A percentile compares a stretch with the other conserved stretches of the same genome.
phyloP scores from a whole-genome alignment of 306 rosid species.

The Rosa multiflora region DNA sequence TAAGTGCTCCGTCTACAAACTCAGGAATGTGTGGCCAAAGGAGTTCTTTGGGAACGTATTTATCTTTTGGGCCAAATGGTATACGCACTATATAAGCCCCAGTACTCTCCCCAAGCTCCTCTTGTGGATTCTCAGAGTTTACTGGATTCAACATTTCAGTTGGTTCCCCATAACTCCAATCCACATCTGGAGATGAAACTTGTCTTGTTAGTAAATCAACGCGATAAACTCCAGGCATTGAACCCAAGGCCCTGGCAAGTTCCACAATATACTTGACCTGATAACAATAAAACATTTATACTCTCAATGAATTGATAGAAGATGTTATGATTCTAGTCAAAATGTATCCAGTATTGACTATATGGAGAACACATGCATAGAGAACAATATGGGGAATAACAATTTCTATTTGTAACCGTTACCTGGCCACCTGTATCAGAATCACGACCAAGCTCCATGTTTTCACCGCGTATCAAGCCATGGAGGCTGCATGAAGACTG shows the following conservation, averaged over 20 bases:
- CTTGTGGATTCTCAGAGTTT: conserved; percentile 24
- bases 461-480: conserved; percentile 59
- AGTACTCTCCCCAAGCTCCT: conserved; percentile 52
- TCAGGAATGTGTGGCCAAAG: conserved; percentile 58
- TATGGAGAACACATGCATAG: not conserved
- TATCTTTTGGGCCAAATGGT: conserved; percentile 59
- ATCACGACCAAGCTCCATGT: conserved; percentile 71
- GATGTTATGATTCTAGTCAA: not conserved
- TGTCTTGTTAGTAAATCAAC: conserved; percentile 62
- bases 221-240: conserved; percentile 63
- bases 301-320: conserved; percentile 6
- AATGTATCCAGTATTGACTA: not conserved
- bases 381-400: not conserved
- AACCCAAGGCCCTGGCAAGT: conserved; percentile 56
- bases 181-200: conserved; percentile 56
- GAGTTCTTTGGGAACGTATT: conserved; percentile 49
- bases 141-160: conserved; percentile 54
- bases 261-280: conserved; percentile 65
- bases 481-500: conserved; percentile 49
- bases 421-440: conserved; percentile 73
- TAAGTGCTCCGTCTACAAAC: conserved; percentile 55
- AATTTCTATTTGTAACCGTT: conserved; percentile 5
- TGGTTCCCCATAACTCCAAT: conserved; percentile 63
- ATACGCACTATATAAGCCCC: conserved; percentile 56
- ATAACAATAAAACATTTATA: conserved; percentile 8